Base-by-base conservation (phyloP, 2,329 filamentous ascomycete genomes). In the Penicillium oxalicum region DNA sequence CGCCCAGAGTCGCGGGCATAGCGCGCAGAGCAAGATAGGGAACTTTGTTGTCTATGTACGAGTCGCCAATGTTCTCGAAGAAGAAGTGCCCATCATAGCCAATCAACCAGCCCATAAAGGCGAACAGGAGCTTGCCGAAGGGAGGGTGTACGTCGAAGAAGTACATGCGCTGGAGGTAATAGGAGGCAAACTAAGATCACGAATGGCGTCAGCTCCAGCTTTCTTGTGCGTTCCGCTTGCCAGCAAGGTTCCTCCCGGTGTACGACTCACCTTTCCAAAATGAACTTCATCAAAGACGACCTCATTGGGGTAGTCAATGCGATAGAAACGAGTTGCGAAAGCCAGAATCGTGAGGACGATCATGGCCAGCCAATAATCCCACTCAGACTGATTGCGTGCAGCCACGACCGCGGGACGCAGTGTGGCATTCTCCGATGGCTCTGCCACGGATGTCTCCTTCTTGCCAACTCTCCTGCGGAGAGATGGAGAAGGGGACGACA, bases 71-170 rank as follows among this genome's bases (percentile, higher is more conserved):
- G 75, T 97, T 98, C 61, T 98, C 93, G 72, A 98, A 98, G 67
- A 95, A 83, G 74, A 97, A 98, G 67, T 91, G 84, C 60, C 93
- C 93, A 74, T 97, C 88, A 70, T 95, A 98, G 64, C 93, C 93
- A 45, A 97, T 88, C 47, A 97, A 80, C 93, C 93, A 98, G 68
- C 93, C 93, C 74, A 95, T 90, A 57, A 96, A 82, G 59, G 91
- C 93, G 68, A 97, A 97, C 44, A 98, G 84, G 52, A 98, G 89
- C 78, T 98, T 98, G 71, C 88, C 93, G 62, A 98, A 94, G 12
- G 93, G 93, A 59, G 93, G 93, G 71, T 98, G 93, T 47, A 98
- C 93, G 75, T 98, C 93, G 83, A 98, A 98, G 79, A 98, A 98
- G 77, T 97, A 98, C 54, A 90, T 96, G 63, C 90, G 86, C 74